A percentile compares a stretch with the other conserved stretches of the same genome.
phyloP scores from a whole-genome alignment of 768 basidiomycete species.

The Phlegmacium glaucopus region DNA sequence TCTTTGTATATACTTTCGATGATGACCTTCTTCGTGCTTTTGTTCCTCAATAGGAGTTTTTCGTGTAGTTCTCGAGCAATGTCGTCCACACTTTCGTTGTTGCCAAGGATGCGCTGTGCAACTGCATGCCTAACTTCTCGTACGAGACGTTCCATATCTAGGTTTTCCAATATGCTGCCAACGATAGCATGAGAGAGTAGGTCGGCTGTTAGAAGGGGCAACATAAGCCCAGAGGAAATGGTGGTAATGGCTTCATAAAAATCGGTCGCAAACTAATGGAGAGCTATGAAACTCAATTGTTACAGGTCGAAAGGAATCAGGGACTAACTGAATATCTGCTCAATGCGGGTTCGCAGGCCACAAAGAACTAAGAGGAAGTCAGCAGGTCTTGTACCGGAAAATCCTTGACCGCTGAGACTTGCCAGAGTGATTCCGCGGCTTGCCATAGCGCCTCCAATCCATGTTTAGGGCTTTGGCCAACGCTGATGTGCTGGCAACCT shows the following conservation, averaged over 20 bases:
- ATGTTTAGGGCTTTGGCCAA: conserved; percentile 82
- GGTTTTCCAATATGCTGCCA: conserved; percentile 93
- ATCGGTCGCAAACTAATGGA: conserved; percentile 78
- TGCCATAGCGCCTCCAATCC: conserved; percentile 96
- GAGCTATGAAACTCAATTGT: conserved; percentile 1
- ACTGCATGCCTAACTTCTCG: conserved; percentile 93
- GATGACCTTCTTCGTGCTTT: conserved; percentile 95
- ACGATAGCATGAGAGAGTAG: conserved; percentile 94
- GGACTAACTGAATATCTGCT: conserved; percentile 81
- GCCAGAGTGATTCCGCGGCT: conserved; percentile 87
- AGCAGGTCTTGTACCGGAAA: conserved; percentile 4
- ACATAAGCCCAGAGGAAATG: conserved; percentile 94
- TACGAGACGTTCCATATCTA: conserved; percentile 97
- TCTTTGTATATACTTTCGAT: conserved; percentile 97
- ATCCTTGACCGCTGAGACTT: conserved; percentile 22
- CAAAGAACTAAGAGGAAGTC: conserved; percentile 71
- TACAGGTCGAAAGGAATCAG: not conserved
- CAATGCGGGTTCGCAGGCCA: conserved; percentile 97
- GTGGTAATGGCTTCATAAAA: conserved; percentile 91
- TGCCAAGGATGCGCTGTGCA: conserved; percentile 86
- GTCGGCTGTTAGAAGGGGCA: conserved; percentile 93
- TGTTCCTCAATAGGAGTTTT: conserved; percentile 83
- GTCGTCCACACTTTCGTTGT: conserved; percentile 95
- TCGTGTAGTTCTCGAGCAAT: conserved; percentile 94
- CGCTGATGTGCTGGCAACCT: too few species aligned